Evolutionary conservation across 345 rosid genomes (phyloP).

Genomic region (Trapa bicornis): DNA sequence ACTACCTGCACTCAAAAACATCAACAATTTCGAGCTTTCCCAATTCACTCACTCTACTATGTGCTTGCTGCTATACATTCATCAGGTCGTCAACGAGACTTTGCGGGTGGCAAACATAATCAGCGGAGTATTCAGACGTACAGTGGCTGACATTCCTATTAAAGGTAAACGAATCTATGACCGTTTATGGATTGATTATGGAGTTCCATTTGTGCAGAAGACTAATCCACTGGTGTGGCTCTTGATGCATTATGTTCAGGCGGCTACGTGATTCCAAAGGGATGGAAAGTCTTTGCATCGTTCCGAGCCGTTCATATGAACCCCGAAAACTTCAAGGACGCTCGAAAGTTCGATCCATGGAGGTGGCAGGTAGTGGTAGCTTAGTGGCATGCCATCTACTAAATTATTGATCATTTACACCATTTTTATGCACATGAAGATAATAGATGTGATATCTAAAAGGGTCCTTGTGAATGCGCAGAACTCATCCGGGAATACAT

Average conservation of each 20-base stretch:
- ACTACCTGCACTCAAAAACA: neutral
- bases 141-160: slow-evolving; percentile 54
- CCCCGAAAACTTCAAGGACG: slow-evolving; percentile 66
- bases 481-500: slow-evolving; percentile 2
- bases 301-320: slow-evolving; percentile 89
- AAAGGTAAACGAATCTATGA: slow-evolving; percentile 29
- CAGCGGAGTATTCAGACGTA: slow-evolving; percentile 80
- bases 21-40: neutral
- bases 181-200: neutral
- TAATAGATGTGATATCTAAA: no score
- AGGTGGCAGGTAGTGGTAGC: slow-evolving; percentile 12
- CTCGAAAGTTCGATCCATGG: slow-evolving; percentile 96
- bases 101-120: slow-evolving; percentile 80
- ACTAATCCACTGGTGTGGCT: neutral
- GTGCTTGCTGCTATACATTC: neutral
- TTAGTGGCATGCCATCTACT: neutral
- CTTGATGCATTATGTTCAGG: slow-evolving; percentile 16
- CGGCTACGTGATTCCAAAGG: slow-evolving; percentile 73
- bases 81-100: slow-evolving; percentile 93
- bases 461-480: neutral
- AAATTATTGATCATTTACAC: neutral
- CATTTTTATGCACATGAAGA: neutral
- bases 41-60: neutral
- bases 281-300: slow-evolving; percentile 93
- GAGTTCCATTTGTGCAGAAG: neutral